Percentiles rank a stretch among this genome's conserved stretches.
phyloP scores from a whole-genome alignment of 225 moss, liverwort and hornwort species.

The Marchantia paleacea region DNA sequence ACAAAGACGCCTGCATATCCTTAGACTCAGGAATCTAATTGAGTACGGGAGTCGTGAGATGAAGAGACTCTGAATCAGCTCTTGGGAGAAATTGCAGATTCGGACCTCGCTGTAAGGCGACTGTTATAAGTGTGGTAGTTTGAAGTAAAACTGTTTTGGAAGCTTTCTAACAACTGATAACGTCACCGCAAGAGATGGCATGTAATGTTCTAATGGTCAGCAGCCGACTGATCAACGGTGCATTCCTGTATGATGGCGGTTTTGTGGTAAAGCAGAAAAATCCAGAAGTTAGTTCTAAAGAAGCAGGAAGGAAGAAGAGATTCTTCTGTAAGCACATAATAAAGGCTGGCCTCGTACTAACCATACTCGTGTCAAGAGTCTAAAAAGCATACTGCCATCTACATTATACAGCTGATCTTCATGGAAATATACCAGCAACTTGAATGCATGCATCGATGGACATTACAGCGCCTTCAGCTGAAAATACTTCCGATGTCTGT shows the following conservation, averaged over 20 bases:
- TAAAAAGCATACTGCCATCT: too few species aligned
- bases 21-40: slow-evolving; percentile 61
- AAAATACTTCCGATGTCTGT: slow-evolving; percentile 13
- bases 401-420: too few species aligned
- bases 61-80: slow-evolving; percentile 71
- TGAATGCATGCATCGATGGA: too few species aligned
- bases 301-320: slow-evolving; percentile 78
- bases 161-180: too few species aligned
- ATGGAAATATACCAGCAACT: too few species aligned
- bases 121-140: too few species aligned
- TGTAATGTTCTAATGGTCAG: background rate
- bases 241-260: background rate
- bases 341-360: slow-evolving; percentile 67
- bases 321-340: slow-evolving; percentile 61
- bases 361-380: background rate
- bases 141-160: too few species aligned
- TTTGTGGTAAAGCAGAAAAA: slow-evolving; percentile 48
- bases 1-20: slow-evolving; percentile 28
- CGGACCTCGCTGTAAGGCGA: slow-evolving; percentile 54
- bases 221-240: background rate
- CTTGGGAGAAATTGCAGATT: slow-evolving; percentile 75
- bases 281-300: slow-evolving; percentile 65
- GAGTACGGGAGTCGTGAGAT: slow-evolving; percentile 65
- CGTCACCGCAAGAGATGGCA: too few species aligned
- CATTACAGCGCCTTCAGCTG: too few species aligned